A percentile compares a stretch with the other conserved stretches of the same genome.
These are phyloP conservation scores for Ophiostoma sp. DNA, from an alignment of 2,329 filamentous ascomycete genomes.

Conservation along the genomic window DNA sequence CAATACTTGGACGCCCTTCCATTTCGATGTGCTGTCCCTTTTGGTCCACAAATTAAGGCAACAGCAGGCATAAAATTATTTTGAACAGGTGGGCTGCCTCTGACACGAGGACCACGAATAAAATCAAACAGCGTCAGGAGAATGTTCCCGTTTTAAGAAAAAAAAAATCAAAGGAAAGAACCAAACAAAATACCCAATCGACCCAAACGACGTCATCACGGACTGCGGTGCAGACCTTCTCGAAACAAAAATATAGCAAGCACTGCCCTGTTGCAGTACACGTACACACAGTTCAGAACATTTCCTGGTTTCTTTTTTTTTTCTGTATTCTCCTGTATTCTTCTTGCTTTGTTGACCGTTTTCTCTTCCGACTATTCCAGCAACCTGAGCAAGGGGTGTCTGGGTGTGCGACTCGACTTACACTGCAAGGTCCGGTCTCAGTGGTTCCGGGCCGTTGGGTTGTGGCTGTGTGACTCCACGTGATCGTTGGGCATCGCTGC, in stretches of 20 bases:
- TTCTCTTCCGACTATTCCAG: background rate
- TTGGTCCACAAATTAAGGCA: background rate
- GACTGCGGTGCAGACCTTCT: background rate
- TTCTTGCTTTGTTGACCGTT: background rate
- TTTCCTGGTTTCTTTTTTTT: background rate
- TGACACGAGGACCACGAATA: background rate
- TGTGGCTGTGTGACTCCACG: conserved; percentile 21
- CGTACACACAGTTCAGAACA: background rate
- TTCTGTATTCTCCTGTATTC: background rate
- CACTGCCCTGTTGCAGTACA: background rate
- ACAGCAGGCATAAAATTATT: background rate
- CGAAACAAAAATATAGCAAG: background rate
- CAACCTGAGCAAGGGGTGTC: background rate
- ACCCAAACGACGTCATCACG: background rate
- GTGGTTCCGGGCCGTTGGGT: conserved; percentile 8
- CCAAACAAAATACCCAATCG: background rate
- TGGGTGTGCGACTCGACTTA: conserved; percentile 8
- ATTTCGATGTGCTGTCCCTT: background rate
- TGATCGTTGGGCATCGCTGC: conserved; percentile 21
- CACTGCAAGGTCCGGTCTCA: background rate
- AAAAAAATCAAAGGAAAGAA: background rate
- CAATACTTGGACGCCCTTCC: background rate
- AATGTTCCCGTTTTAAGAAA: background rate
- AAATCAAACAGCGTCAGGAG: background rate
- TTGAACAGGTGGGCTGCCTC: background rate